These are phyloP conservation scores for Solanum gracilifrons DNA, from an alignment of 257 asterid species.

Conservation along the genomic window DNA sequence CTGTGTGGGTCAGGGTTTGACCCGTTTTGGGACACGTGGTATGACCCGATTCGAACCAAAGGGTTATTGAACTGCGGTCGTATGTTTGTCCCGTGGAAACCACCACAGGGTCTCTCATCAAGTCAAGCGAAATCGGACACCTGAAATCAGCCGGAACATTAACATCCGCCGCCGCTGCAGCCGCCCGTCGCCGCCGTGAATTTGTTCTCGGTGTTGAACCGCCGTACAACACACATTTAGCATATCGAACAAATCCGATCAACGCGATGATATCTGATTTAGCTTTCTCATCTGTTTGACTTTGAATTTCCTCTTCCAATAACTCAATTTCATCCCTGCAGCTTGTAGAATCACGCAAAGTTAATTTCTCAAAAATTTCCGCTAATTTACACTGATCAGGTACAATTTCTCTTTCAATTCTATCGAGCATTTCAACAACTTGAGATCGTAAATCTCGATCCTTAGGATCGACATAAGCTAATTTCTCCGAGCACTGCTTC, in stretches of 20 bases:
- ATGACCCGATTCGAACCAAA: conserved; percentile 82
- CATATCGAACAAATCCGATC: conserved; percentile 76
- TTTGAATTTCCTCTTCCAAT: conserved; percentile 58
- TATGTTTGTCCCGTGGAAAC: conserved; percentile 84
- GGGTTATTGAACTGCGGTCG: conserved; percentile 47
- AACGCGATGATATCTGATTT: conserved; percentile 52
- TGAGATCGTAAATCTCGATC: conserved; percentile 40
- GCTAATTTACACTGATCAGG: conserved; percentile 46
- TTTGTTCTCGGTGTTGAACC: conserved; percentile 48
- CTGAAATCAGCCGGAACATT: conserved; percentile 65
- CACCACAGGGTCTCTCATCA: conserved; percentile 86
- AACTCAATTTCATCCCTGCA: conserved; percentile 64
- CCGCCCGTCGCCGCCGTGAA: conserved; percentile 36
- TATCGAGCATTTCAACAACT: conserved; percentile 49
- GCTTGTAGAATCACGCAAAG: conserved; percentile 39
- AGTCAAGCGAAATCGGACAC: conserved; percentile 70
- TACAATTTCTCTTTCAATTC: conserved; percentile 48
- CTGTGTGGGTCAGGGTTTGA: conserved; percentile 51
- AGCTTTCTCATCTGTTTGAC: conserved; percentile 43
- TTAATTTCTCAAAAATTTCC: conserved; percentile 41
- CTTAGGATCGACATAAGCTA: conserved; percentile 18
- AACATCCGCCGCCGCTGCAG: conserved; percentile 34
- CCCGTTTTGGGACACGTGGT: conserved; percentile 89
- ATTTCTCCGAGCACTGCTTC: conserved; percentile 50
- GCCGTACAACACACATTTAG: conserved; percentile 83